Evolutionary conservation across 73 alveolate genomes (phyloP).

Genomic region (Tetrahymena malaccensis): DNA sequence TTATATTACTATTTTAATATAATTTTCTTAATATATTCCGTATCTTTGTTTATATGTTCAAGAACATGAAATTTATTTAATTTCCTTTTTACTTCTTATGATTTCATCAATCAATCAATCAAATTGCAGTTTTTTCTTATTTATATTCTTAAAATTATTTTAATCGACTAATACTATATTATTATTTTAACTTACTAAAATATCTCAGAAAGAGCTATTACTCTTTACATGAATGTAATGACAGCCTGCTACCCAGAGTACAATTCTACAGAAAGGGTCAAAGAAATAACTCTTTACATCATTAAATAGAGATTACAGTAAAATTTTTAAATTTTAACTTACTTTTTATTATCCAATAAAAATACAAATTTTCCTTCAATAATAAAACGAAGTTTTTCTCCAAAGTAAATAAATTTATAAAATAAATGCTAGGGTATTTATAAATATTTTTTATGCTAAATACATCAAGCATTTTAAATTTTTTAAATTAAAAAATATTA

Average conservation of each 20-base stretch:
- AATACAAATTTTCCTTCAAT: too few species aligned
- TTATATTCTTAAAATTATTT: neutral
- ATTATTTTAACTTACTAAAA: neutral
- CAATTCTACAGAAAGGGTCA: neutral
- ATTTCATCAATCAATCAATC: neutral
- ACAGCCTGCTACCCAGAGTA: neutral
- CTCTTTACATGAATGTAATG: neutral
- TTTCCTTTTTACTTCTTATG: neutral
- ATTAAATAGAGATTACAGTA: neutral
- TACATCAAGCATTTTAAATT: too few species aligned
- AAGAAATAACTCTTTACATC: neutral
- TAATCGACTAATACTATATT: neutral
- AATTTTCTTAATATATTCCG: neutral
- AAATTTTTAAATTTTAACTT: neutral
- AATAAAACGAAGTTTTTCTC: too few species aligned
- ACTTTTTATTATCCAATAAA: too few species aligned
- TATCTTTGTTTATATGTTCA: neutral
- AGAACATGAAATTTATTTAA: neutral
- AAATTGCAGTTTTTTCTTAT: neutral
- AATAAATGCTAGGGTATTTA: too few species aligned
- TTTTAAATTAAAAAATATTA: too few species aligned
- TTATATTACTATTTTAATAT: neutral
- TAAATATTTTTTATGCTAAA: too few species aligned
- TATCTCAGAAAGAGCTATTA: neutral
- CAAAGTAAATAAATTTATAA: too few species aligned